A percentile compares a stretch with the other conserved stretches of the same genome.
phyloP scores from a whole-genome alignment of 108 stramenopile species.

The Nitzschia sp. region DNA sequence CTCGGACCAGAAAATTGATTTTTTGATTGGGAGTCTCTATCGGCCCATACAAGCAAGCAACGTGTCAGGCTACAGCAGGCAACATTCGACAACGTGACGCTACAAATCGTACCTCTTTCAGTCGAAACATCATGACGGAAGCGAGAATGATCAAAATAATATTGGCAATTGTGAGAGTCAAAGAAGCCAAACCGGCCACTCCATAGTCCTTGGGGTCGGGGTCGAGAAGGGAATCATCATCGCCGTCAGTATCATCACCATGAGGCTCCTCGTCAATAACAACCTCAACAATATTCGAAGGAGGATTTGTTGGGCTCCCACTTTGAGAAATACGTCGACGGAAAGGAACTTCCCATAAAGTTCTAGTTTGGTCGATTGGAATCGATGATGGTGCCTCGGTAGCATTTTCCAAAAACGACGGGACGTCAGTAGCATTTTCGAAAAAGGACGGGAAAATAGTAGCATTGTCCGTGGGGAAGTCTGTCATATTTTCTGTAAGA shows the following conservation, averaged over 20 bases:
- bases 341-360: no score
- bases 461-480: background rate
- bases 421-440: background rate
- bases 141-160: background rate
- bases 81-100: no score
- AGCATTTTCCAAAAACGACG: background rate
- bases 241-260: background rate
- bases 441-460: background rate
- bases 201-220: background rate
- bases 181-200: background rate
- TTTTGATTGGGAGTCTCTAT: background rate
- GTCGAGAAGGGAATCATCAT: background rate
- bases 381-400: background rate
- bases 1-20: background rate
- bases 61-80: no score
- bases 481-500: background rate
- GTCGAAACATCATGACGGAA: background rate
- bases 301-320: background rate
- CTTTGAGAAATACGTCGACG: no score
- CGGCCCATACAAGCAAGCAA: background rate
- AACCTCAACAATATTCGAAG: background rate
- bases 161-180: background rate
- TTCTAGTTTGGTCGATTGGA: background rate
- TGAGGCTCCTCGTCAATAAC: background rate
- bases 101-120: background rate